A percentile compares a stretch with the other conserved stretches of the same genome.
These are phyloP conservation scores for Colletotrichum godetiae DNA, from an alignment of 2,329 filamentous ascomycete genomes.

Conservation along the genomic window DNA sequence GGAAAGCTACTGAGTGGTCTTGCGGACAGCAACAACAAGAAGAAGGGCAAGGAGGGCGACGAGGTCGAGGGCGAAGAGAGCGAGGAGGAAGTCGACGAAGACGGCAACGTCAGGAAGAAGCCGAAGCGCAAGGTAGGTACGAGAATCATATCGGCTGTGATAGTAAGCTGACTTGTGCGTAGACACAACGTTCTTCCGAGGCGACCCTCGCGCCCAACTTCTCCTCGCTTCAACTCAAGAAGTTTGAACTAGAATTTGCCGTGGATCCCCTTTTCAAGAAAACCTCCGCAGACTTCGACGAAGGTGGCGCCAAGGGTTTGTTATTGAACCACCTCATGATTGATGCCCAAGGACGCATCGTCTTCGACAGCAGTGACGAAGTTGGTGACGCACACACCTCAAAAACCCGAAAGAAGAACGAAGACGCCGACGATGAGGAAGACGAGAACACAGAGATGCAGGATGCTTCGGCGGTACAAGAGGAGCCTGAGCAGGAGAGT, in stretches of 20 bases:
- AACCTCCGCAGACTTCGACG: conserved; percentile 96
- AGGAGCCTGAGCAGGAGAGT: conserved; percentile 49
- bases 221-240: conserved; percentile 89
- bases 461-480: conserved; percentile 39
- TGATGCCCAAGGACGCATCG: conserved; percentile 89
- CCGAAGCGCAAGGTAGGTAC: conserved; percentile 77
- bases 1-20: conserved; percentile 94
- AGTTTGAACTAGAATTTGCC: conserved; percentile 95
- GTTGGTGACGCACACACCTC: conserved; percentile 62
- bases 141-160: not conserved
- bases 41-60: conserved; percentile 73
- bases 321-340: conserved; percentile 97
- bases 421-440: conserved; percentile 51
- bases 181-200: conserved; percentile 84
- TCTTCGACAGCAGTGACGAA: conserved; percentile 98
- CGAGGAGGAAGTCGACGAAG: conserved; percentile 71
- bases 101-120: conserved; percentile 71
- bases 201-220: conserved; percentile 93
- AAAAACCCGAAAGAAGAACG: conserved; percentile 51
- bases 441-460: conserved; percentile 51
- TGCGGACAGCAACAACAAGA: conserved; percentile 85
- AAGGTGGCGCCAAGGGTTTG: conserved; percentile 95
- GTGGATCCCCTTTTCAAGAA: conserved; percentile 99
- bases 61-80: conserved; percentile 77
- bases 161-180: conserved; percentile 36